A percentile compares a stretch with the other conserved stretches of the same genome.
Evolutionary conservation across 129 eudicot genomes (phyloP).

Genomic region (Rutidosis leptorrhynchoides): DNA sequence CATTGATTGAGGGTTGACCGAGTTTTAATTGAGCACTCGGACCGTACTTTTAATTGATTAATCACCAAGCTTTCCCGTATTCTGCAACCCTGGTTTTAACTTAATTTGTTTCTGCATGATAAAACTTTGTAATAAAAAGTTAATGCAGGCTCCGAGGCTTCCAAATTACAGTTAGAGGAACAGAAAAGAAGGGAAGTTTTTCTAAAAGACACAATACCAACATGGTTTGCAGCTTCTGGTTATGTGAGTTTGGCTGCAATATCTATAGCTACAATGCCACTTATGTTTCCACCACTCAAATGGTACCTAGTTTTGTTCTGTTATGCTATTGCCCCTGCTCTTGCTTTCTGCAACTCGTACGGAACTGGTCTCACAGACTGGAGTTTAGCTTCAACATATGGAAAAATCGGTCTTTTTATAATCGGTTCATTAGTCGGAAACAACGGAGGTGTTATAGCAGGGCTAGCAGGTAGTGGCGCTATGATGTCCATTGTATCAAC

Average conservation of each 20-base stretch:
- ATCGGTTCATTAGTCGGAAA: constrained; percentile 72
- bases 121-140: neutral
- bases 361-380: constrained; percentile 95
- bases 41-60: too few relatives aligned
- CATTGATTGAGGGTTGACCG: too few relatives aligned
- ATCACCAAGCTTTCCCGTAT: too few relatives aligned
- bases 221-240: constrained; percentile 82
- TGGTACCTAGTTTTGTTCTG: constrained; percentile 84
- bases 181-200: constrained; percentile 55
- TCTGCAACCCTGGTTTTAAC: neutral
- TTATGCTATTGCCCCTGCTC: constrained; percentile 73
- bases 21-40: too few relatives aligned
- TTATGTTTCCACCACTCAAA: constrained; percentile 77
- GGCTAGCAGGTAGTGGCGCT: constrained; percentile 81
- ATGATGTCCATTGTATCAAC: constrained; percentile 90
- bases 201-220: constrained; percentile 73
- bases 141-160: constrained; percentile 43
- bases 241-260: constrained; percentile 71
- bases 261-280: constrained; percentile 65
- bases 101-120: neutral
- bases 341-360: constrained; percentile 92
- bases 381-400: constrained; percentile 87
- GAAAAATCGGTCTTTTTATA: constrained; percentile 80
- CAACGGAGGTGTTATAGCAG: constrained; percentile 80
- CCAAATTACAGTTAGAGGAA: constrained; percentile 43